Evolutionary conservation across 495 filamentous ascomycete genomes (phyloP).

Genomic region (Hypoxylon crocopeplum): DNA sequence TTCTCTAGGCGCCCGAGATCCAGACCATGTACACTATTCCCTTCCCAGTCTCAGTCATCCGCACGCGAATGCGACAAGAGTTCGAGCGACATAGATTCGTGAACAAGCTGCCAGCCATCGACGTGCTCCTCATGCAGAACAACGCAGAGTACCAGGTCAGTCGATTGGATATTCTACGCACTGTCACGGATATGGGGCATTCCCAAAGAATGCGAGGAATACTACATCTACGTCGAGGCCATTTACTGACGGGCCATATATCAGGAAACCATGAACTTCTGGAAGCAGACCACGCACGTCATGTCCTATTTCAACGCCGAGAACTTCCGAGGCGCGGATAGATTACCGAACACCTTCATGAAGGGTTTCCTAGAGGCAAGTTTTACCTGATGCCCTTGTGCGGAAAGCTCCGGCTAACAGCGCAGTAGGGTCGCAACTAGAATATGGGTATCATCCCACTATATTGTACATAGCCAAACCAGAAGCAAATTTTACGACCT

Average conservation of each 20-base stretch:
- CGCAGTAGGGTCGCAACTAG: conserved; percentile 59
- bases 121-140: conserved; percentile 86
- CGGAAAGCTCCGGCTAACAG: conserved; percentile 20
- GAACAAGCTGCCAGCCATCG: conserved; percentile 83
- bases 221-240: not conserved
- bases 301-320: conserved; percentile 96
- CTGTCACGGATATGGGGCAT: not conserved
- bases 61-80: conserved; percentile 94
- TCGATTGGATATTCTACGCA: conserved; percentile 10
- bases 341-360: conserved; percentile 87
- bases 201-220: not conserved
- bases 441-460: conserved; percentile 27
- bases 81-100: conserved; percentile 97
- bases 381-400: not conserved
- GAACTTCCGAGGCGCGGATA: conserved; percentile 73
- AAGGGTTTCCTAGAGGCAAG: conserved; percentile 87
- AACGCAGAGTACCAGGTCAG: conserved; percentile 86
- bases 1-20: conserved; percentile 84
- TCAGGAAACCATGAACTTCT: conserved; percentile 98
- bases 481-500: conserved; percentile 35
- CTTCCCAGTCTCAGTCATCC: conserved; percentile 84
- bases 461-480: conserved; percentile 47
- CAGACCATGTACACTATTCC: conserved; percentile 94
- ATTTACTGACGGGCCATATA: conserved; percentile 9
- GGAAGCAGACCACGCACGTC: conserved; percentile 95